Evolutionary conservation across 768 basidiomycete species (phyloP), one percentile per base, ranked within the genome.

Genomic region (Chalciporus chontae): DNA sequence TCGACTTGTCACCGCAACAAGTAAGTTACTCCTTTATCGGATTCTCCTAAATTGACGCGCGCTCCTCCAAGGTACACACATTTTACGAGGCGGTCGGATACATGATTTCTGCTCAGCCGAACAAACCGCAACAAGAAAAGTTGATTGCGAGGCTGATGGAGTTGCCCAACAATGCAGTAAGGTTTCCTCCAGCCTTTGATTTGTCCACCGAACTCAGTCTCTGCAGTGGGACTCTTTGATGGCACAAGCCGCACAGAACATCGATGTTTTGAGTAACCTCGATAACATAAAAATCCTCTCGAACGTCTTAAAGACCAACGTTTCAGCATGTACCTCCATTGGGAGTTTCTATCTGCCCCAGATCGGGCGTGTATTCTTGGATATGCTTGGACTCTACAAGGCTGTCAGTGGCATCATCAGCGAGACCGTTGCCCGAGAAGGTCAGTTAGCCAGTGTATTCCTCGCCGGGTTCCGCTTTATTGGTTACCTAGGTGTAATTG

Each of bases 21-120:
- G 71, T 66, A 58, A 44, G 52, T 42, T 23, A 13, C 21, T 0
- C 18, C 31, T 40, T 27, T 44, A 15, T 44, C 8, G 18, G 3
- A 34, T 26, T 42, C 50, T 40, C 43, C 29, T 56, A 36, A 49
- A 43, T 55, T 57, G 11, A 61, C 44, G 17, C 26, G 13, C 32
- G 34, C 41, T 39, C 34, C 40, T 49, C 24, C 21, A 67, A 76
- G 67, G 93, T 96, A 26, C 95, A 99, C 67, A 97, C 95, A 0
- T 98, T 97, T 76, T 98, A 98, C 60, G 95, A 98, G 71, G 96
- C 96, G 6, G 90, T 98, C 42, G 96, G 96, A 4, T 93, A 97
- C 75, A 98, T 98, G 96, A 96, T 99, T 60, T 93, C 94, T 18
- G 94, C 95, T 2, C 96, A 98, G 63, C 94, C 95, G 45, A 97